Conservation (phyloP, 257 asterid genomes). For the Osmanthus fragrans region DNA sequence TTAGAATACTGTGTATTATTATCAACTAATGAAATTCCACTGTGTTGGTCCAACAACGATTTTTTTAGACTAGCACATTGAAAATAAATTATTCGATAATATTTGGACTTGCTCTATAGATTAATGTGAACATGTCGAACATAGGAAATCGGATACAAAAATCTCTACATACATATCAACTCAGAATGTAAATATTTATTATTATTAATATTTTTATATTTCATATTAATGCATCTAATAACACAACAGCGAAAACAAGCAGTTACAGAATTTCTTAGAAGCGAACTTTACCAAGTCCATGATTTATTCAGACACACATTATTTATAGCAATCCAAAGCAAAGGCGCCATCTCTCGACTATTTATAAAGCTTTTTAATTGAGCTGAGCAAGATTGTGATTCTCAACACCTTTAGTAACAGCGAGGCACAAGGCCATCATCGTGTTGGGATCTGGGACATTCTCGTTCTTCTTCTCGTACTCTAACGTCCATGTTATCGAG, state of each 20-base stretch:
- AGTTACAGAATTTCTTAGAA: neutral
- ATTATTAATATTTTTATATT: neutral
- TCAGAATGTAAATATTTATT: neutral
- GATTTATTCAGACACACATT: neutral
- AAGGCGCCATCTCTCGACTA: neutral
- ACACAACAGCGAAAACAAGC: neutral
- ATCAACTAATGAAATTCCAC: too few relatives aligned
- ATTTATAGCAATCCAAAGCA: neutral
- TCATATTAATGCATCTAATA: neutral
- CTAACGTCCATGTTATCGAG: constrained; percentile 27
- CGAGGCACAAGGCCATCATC: neutral
- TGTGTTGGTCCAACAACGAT: too few relatives aligned
- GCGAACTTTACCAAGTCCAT: neutral
- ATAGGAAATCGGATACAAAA: too few relatives aligned
- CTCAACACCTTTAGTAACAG: constrained; percentile 15
- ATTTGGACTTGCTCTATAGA: too few relatives aligned
- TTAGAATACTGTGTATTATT: too few relatives aligned
- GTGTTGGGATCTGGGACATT: constrained; percentile 19
- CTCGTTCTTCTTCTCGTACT: constrained; percentile 32
- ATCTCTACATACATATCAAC: neutral
- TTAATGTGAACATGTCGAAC: too few relatives aligned
- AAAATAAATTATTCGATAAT: too few relatives aligned
- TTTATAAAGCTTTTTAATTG: neutral
- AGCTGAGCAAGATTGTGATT: constrained; percentile 7
- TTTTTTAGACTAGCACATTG: too few relatives aligned